These are phyloP conservation scores for Oldenlandia corymbosa DNA, from an alignment of 257 asterid genomes.

Conservation along the genomic window DNA sequence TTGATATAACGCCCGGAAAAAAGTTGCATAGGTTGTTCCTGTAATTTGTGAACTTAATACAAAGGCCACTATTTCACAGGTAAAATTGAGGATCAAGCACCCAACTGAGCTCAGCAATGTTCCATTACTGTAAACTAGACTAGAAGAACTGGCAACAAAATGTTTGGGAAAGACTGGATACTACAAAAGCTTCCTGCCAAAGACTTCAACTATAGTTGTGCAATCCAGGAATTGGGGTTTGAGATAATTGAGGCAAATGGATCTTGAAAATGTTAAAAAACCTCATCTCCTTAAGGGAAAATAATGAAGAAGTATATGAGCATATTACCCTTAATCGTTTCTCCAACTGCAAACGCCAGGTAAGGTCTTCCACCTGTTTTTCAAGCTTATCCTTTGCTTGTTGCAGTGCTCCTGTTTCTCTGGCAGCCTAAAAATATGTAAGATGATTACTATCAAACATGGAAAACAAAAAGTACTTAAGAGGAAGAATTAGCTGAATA, in stretches of 20 bases:
- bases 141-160: neutral
- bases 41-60: neutral
- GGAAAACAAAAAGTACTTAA: neutral
- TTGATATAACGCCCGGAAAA: neutral
- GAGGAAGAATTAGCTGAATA: neutral
- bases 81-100: neutral
- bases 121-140: neutral
- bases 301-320: constrained; percentile 7
- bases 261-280: neutral
- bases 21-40: neutral
- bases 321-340: constrained; percentile 81
- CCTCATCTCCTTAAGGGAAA: constrained; percentile 4
- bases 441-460: constrained; percentile 10
- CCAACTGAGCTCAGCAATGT: neutral
- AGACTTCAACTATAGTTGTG: neutral
- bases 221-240: neutral
- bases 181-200: neutral
- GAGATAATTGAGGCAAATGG: neutral
- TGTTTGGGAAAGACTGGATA: neutral
- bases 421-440: constrained; percentile 62
- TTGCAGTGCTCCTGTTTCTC: constrained; percentile 96
- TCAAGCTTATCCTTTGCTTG: constrained; percentile 98
- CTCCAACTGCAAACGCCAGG: constrained; percentile 90
- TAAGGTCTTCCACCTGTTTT: constrained; percentile 96
- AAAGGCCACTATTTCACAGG: constrained; percentile 1